A percentile compares a stretch with the other conserved stretches of the same genome.
Evolutionary conservation across 2,329 filamentous ascomycete genomes (phyloP).

Genomic region (Kalmusia sp.): DNA sequence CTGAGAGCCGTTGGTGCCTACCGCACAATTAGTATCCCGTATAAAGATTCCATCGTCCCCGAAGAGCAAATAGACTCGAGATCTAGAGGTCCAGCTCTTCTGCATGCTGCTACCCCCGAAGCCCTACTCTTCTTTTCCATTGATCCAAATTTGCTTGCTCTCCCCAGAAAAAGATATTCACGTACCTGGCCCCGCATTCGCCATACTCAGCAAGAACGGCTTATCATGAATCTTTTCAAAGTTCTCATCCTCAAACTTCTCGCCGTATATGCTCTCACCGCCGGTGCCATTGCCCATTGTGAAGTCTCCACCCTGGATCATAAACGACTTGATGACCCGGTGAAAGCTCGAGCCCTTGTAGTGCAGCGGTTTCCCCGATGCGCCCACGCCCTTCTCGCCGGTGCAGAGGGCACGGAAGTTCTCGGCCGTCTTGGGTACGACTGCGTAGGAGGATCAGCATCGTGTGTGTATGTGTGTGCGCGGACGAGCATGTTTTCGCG

Average conservation of each 20-base stretch:
- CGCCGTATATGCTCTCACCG: slow-evolving; percentile 95
- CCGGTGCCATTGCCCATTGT: slow-evolving; percentile 93
- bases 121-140: too few relatives aligned
- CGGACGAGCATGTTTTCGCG: too few relatives aligned
- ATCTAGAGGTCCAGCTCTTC: too few relatives aligned
- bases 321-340: slow-evolving; percentile 97
- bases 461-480: neutral
- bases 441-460: slow-evolving; percentile 32
- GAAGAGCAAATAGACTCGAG: too few relatives aligned
- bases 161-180: neutral
- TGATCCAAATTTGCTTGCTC: too few relatives aligned
- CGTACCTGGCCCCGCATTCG: slow-evolving; percentile 88
- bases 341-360: slow-evolving; percentile 95
- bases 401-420: slow-evolving; percentile 97
- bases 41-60: too few relatives aligned
- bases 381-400: slow-evolving; percentile 87
- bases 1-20: slow-evolving; percentile 93
- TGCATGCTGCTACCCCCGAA: too few relatives aligned
- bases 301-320: slow-evolving; percentile 98
- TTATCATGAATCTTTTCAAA: slow-evolving; percentile 91
- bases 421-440: slow-evolving; percentile 93
- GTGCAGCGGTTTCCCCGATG: slow-evolving; percentile 82
- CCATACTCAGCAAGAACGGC: slow-evolving; percentile 96
- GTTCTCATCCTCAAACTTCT: slow-evolving; percentile 97
- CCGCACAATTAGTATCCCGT: slow-evolving; percentile 13